Conservation (phyloP, 768 basidiomycete species). For the Podaxis mareebaensis region DNA sequence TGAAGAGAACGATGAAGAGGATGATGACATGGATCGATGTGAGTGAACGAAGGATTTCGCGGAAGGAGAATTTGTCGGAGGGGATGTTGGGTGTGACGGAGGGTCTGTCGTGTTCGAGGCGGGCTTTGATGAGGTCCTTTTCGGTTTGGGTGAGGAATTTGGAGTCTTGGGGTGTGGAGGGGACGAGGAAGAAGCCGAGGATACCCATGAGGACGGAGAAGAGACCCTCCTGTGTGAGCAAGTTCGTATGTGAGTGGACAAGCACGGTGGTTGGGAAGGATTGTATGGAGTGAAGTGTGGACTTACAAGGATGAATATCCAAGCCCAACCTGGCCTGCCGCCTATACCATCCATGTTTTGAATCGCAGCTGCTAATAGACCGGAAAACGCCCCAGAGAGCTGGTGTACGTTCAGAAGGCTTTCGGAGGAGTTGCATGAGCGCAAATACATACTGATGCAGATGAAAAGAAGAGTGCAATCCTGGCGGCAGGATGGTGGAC, state of each 20-base stretch:
- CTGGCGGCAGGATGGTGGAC: constrained; percentile 23
- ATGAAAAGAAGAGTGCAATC: constrained; percentile 40
- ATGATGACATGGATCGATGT: constrained; percentile 35
- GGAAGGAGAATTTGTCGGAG: constrained; percentile 31
- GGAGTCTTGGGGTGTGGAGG: constrained; percentile 31
- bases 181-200: constrained; percentile 38
- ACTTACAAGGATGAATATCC: constrained; percentile 33
- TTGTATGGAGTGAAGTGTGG: neutral
- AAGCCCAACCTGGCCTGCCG: constrained; percentile 55
- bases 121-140: constrained; percentile 34
- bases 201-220: constrained; percentile 52
- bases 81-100: constrained; percentile 22
- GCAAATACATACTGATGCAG: constrained; percentile 32
- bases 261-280: too few species aligned
- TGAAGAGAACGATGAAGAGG: constrained; percentile 35
- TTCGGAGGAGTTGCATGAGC: neutral
- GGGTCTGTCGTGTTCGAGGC: constrained; percentile 35
- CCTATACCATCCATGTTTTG: constrained; percentile 52
- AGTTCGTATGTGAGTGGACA: neutral
- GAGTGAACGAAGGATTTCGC: constrained; percentile 31
- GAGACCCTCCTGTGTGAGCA: constrained; percentile 39
- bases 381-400: constrained; percentile 63
- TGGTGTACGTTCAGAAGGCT: constrained; percentile 13
- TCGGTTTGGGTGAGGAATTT: constrained; percentile 31
- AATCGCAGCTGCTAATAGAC: constrained; percentile 62